A percentile compares a stretch with the other conserved stretches of the same genome.
phyloP scores from a whole-genome alignment of 2,329 filamentous ascomycete species.

The Aspergillus caelatus region DNA sequence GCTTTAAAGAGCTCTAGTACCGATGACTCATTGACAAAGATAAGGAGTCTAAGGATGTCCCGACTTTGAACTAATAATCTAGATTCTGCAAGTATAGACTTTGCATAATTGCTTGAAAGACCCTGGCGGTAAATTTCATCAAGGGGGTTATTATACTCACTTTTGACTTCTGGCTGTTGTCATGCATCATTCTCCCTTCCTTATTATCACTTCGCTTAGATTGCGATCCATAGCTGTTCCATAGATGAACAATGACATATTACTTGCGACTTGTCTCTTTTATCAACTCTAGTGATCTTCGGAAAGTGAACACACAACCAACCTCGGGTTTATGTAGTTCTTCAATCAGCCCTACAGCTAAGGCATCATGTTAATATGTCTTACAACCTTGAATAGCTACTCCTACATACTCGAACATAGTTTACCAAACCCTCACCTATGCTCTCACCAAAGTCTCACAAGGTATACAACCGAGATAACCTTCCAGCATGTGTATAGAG shows the following conservation, averaged over 20 bases:
- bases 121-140: background rate
- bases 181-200: no score
- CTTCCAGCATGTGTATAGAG: no score
- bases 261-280: background rate
- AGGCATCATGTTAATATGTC: background rate
- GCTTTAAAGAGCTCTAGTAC: background rate
- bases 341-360: background rate
- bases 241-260: background rate
- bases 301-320: background rate
- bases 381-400: background rate
- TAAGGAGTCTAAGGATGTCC: background rate
- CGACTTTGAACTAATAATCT: background rate
- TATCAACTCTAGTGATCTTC: background rate
- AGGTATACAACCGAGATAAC: background rate
- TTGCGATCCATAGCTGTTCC: background rate
- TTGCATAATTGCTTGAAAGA: background rate
- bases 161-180: background rate
- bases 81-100: background rate
- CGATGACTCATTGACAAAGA: background rate
- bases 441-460: background rate
- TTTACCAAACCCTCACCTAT: background rate
- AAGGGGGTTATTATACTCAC: background rate
- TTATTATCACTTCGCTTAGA: background rate
- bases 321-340: background rate
- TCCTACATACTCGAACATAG: background rate